Evolutionary conservation across 2,329 filamentous ascomycete species (phyloP).

Genomic region (Cercospora berteroae): DNA sequence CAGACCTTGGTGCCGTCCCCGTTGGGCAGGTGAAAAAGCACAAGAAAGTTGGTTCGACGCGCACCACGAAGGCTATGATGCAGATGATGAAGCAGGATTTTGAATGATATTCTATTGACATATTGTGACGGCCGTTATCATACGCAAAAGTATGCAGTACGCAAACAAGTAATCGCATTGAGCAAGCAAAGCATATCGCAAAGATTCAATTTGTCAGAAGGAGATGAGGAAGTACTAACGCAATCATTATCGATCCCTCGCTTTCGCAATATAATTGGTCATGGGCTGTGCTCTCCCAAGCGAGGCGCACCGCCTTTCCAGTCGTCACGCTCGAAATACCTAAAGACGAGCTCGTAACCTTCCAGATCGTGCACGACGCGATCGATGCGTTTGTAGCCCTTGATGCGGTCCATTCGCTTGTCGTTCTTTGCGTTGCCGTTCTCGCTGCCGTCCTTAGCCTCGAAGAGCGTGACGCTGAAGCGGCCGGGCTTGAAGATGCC

Average conservation of each 20-base stretch:
- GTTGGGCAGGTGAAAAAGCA: background rate
- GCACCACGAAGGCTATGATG: background rate
- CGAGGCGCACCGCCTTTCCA: slow-evolving; percentile 66
- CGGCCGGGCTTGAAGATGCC: slow-evolving; percentile 96
- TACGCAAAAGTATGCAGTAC: background rate
- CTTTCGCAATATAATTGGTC: background rate
- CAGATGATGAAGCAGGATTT: background rate
- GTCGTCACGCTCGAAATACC: slow-evolving; percentile 90
- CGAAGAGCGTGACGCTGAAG: slow-evolving; percentile 95
- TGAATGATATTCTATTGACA: background rate
- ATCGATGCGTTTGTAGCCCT: slow-evolving; percentile 85
- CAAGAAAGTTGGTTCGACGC: slow-evolving; percentile 1
- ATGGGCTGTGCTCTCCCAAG: slow-evolving; percentile 53
- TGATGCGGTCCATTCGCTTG: slow-evolving; percentile 69
- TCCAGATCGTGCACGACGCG: slow-evolving; percentile 96
- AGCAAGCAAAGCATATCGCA: background rate
- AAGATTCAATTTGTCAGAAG: background rate
- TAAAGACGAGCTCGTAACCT: slow-evolving; percentile 93
- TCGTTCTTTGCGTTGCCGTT: slow-evolving; percentile 44
- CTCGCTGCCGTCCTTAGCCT: slow-evolving; percentile 66
- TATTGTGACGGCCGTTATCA: background rate
- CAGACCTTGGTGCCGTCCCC: background rate
- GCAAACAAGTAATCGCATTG: background rate
- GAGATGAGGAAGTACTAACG: background rate
- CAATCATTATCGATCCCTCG: background rate